These are phyloP conservation scores for Sicyos edulis DNA, from an alignment of 306 rosid species.

Conservation along the genomic window DNA sequence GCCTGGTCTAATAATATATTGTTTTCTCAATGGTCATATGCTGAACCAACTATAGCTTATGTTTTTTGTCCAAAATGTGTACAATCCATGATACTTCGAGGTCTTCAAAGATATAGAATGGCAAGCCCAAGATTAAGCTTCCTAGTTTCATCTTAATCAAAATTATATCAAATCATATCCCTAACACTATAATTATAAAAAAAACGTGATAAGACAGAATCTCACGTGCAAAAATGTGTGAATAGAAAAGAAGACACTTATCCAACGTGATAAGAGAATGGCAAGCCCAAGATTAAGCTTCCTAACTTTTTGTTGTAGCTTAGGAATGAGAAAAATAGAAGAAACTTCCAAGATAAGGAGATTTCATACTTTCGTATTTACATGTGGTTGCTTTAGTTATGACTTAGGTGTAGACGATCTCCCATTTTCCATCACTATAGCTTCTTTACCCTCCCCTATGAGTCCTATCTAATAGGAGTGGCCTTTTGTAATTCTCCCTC, in stretches of 20 bases:
- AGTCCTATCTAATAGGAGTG: no score
- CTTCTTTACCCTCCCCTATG: no score
- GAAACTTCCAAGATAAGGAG: no score
- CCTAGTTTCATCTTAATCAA: slow-evolving; percentile 2
- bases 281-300: no score
- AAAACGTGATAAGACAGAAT: slow-evolving; percentile 3
- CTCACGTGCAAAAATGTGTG: neutral
- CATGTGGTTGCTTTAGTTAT: no score
- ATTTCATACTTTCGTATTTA: no score
- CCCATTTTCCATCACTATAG: no score
- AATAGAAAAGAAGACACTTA: neutral
- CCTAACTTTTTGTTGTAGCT: no score
- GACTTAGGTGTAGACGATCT: no score
- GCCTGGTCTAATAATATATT: neutral
- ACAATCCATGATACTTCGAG: neutral
- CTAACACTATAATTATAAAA: neutral
- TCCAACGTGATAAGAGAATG: no score
- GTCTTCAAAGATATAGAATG: neutral
- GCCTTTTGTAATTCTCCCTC: no score
- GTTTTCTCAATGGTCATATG: neutral
- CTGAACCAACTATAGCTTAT: neutral
- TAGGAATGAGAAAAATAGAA: no score
- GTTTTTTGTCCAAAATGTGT: neutral
- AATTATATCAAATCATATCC: neutral
- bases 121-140: neutral